Evolutionary conservation across 2,329 filamentous ascomycete species (phyloP).

Genomic region (Pseudocercospora cruenta): DNA sequence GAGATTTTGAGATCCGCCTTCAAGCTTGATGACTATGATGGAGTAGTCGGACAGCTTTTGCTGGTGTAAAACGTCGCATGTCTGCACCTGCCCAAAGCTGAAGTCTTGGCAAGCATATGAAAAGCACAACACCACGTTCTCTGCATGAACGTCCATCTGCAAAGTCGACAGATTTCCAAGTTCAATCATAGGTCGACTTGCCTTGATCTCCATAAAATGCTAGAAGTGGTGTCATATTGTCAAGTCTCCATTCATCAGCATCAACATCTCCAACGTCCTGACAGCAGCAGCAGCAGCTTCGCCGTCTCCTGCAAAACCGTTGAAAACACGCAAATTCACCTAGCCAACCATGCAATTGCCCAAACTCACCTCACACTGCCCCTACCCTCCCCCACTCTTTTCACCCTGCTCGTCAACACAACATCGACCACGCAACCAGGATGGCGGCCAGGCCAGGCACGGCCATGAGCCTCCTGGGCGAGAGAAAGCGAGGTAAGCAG

Average conservation of each 20-base stretch:
- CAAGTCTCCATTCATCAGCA: background rate
- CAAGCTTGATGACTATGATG: too few relatives aligned
- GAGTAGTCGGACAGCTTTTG: too few relatives aligned
- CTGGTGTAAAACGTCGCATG: too few relatives aligned
- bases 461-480: slow-evolving; percentile 7
- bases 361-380: background rate
- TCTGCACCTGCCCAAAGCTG: background rate
- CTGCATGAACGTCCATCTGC: background rate
- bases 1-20: background rate
- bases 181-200: background rate
- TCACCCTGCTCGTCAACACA: slow-evolving; percentile 2
- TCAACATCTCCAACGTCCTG: background rate
- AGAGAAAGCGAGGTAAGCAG: background rate
- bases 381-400: background rate
- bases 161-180: background rate
- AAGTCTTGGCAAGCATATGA: background rate
- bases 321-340: background rate
- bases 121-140: background rate
- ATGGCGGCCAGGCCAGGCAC: slow-evolving; percentile 4
- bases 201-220: background rate
- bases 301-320: background rate
- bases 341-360: background rate
- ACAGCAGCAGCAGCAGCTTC: background rate
- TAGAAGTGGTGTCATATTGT: background rate
- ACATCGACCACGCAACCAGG: background rate